phyloP scores from a whole-genome alignment of 441 rosid species.

The Adansonia madagascariensis region DNA sequence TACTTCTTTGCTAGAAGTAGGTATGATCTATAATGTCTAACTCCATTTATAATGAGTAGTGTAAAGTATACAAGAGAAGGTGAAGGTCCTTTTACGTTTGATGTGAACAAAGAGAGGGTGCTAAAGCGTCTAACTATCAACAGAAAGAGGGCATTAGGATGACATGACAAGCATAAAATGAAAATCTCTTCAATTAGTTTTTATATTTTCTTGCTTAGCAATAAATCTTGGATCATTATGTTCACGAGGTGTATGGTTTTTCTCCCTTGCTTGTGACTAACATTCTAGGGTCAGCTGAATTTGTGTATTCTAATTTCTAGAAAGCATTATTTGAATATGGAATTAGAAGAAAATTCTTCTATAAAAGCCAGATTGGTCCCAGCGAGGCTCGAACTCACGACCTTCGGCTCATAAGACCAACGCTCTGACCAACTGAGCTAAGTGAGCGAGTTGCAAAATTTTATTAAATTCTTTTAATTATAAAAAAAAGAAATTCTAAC shows the following conservation, averaged over 20 bases:
- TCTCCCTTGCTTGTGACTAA: neutral
- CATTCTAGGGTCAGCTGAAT: neutral
- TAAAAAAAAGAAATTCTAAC: no score
- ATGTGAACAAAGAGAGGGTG: neutral
- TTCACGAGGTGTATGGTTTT: slow-evolving; percentile 1
- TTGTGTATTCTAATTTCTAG: neutral
- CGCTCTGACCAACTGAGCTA: slow-evolving; percentile 99
- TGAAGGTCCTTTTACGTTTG: neutral
- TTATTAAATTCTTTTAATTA: no score
- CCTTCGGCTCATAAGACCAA: slow-evolving; percentile 99
- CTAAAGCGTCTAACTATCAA: slow-evolving; percentile 3
- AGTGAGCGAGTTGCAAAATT: slow-evolving; percentile 43
- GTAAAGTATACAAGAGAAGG: slow-evolving; percentile 9
- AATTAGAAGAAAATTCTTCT: no score
- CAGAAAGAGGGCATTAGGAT: neutral
- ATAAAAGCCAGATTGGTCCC: slow-evolving; percentile 44
- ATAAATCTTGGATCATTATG: neutral
- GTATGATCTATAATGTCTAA: slow-evolving; percentile 65
- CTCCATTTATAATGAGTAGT: slow-evolving; percentile 12
- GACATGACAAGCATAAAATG: neutral
- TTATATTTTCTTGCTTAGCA: neutral
- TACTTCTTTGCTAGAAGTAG: slow-evolving; percentile 64
- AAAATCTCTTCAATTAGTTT: neutral
- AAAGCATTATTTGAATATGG: neutral
- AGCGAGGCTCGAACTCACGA: slow-evolving; percentile 95